These are phyloP conservation scores for Oxytropis ochrocephala DNA, from an alignment of 306 rosid genomes.

Conservation along the genomic window DNA sequence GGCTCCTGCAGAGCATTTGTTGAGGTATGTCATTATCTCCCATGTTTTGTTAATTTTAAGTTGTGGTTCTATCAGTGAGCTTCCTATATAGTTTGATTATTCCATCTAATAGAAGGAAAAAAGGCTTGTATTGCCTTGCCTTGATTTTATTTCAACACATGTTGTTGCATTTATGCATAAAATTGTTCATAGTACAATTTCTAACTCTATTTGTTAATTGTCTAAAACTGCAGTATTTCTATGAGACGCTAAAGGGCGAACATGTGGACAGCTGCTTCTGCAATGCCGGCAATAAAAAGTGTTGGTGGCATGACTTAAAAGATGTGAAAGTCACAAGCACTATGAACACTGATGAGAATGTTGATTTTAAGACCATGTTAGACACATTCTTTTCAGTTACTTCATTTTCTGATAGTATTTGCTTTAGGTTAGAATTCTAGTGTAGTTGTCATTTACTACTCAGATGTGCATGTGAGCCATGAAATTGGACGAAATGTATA, in stretches of 20 bases:
- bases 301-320: constrained; percentile 26
- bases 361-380: not conserved
- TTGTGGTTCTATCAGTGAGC: no score
- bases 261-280: not conserved
- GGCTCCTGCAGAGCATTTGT: no score
- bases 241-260: not conserved
- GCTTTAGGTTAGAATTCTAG: not conserved
- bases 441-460: not conserved
- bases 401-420: not conserved
- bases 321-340: not conserved
- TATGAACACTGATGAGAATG: not conserved
- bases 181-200: constrained; percentile 7
- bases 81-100: no score
- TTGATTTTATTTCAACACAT: no score
- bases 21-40: no score
- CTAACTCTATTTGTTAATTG: not conserved
- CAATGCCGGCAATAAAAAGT: not conserved
- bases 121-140: no score
- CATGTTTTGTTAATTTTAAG: no score
- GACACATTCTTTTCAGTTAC: not conserved
- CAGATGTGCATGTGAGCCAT: no score
- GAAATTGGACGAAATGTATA: not conserved
- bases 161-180: not conserved
- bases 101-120: no score
- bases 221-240: not conserved